Evolutionary conservation across 176 grass and related monocot species (phyloP), one percentile per base, ranked within the genome.

Genomic region (Panicum miliaceum): DNA sequence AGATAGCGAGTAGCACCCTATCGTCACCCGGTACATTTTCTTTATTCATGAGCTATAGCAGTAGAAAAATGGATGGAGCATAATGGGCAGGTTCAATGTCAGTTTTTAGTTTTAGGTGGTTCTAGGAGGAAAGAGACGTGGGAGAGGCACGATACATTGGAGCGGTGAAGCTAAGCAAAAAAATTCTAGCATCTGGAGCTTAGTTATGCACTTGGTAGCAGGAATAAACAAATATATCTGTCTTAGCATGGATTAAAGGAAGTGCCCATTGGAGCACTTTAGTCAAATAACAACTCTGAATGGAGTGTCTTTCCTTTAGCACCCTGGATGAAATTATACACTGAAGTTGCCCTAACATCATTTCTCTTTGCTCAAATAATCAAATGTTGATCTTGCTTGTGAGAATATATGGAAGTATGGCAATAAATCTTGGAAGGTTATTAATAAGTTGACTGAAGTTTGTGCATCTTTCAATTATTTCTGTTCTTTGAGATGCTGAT

Each of bases 331-430:
- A 56, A 56, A 11, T 58, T 58, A 4, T 58, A 58, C 22, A 58
- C 8, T 58, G 4, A 58, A 58, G 22, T 58, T 58, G 9, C 8
- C 53, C 6, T 75, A 76, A 57, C 23, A 56, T 5, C 7, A 11
- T 77, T 71, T 51, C 19, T 77, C 78, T 74, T 61, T 65, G 57
- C 57, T 77, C 63, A 85, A 82, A 77, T 79, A 61, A 51, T 42
- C 18, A 86, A 84, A 90, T 54, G 15, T 15, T 64, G 35, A 53
- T 72, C 79, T 74, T 68, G 18, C 50, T 45, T 69, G n/a, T 50
- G 26, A 59, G n/a, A 71, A 73, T 65, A 80, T 16, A 81, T 65
- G 19, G 37, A 26, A 45, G 58, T 25, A 41, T 22, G 32, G 4
- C 35, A 32, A 35, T 64, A 64, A 34, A 53, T 64, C 15, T 64